Base-by-base conservation (phyloP, 306 rosid genomes). In the Pterocarpus macrocarpus region DNA sequence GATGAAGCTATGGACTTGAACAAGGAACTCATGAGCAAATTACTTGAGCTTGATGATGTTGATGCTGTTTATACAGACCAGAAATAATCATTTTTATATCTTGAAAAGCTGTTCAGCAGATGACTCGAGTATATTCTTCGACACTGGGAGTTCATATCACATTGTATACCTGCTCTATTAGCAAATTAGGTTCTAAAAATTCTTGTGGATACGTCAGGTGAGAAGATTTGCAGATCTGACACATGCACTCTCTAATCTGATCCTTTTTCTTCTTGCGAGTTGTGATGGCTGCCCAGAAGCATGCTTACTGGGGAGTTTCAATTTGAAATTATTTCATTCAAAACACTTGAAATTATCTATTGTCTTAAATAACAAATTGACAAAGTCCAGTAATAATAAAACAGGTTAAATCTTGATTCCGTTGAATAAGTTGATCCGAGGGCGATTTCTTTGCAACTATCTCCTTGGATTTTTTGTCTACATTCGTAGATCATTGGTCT, bases 31-130 rank as follows among this genome's bases (percentile, higher is more conserved):
- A 86, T 90, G 90, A 80, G 71, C 82, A 88, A 90, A 64, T 88
- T 93, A 82, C 98, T 93, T 33, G 97, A 95, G 76, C 99, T 95
- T 53, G 97, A 95, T 70, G 99, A 95, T 79, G 99, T 95, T 53
- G 98, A 93, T 73, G 97, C 99, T 39, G 96, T 95, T 85, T 95
- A 93, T 83, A 95, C 94, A 0, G 98, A 95, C 84, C 99, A 93
- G 84, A 92, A 86, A 80, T 91, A 88, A 87, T 67, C 47, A 49
- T 47, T 33, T 73, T 71, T 56, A 65, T 36, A 15, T 76, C n/a
- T 79, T 47, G 36, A 38, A 74, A 68, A 80, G 87, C 78, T 49
- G 69, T 56, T 81, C 79, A 71, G 66, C 78, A 12, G 71, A 70
- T 72, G 44, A 81, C 59, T 61, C 77, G 75, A 58, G 64, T 73